Percentiles rank a stretch among this genome's conserved stretches.
Evolutionary conservation across 768 basidiomycete species (phyloP).

Genomic region (Mycena galericulata): DNA sequence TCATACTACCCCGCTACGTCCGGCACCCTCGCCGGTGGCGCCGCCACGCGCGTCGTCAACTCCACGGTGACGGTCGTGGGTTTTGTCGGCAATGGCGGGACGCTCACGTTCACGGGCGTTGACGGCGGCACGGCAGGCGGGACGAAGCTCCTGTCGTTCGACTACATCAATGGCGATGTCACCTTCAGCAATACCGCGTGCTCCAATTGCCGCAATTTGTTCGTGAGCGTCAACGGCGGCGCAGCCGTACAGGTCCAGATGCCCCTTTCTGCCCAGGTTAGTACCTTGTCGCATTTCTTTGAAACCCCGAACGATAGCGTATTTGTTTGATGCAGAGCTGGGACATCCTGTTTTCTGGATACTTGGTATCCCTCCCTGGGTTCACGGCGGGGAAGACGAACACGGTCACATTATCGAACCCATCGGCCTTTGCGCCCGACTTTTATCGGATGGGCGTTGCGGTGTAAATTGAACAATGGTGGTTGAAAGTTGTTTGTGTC

Average conservation of each 20-base stretch:
- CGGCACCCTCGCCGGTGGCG: constrained; percentile 53
- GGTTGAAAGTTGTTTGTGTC: too few relatives aligned
- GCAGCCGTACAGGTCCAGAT: constrained; percentile 56
- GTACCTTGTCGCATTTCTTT: constrained; percentile 19
- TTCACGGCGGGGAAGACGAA: constrained; percentile 60
- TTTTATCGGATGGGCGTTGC: constrained; percentile 55
- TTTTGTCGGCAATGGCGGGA: constrained; percentile 57
- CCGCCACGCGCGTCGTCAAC: constrained; percentile 50
- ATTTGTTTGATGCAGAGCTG: constrained; percentile 53
- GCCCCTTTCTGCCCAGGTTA: constrained; percentile 61
- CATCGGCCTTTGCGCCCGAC: constrained; percentile 55
- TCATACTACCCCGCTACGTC: constrained; percentile 50
- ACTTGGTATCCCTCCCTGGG: constrained; percentile 54
- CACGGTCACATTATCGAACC: constrained; percentile 58
- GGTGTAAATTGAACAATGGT: too few relatives aligned
- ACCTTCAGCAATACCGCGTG: constrained; percentile 57
- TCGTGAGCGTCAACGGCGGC: constrained; percentile 60
- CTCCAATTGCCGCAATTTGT: constrained; percentile 62
- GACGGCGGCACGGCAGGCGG: constrained; percentile 57
- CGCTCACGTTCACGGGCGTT: constrained; percentile 54
- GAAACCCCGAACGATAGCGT: neutral
- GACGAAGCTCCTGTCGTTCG: constrained; percentile 56
- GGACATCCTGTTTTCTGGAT: constrained; percentile 57
- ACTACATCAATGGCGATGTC: constrained; percentile 62
- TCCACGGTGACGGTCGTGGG: constrained; percentile 53